Percentiles rank a stretch among this genome's conserved stretches.
These are phyloP conservation scores for Eimeria falciformis DNA, from an alignment of 169 alveolate species.

Conservation along the genomic window DNA sequence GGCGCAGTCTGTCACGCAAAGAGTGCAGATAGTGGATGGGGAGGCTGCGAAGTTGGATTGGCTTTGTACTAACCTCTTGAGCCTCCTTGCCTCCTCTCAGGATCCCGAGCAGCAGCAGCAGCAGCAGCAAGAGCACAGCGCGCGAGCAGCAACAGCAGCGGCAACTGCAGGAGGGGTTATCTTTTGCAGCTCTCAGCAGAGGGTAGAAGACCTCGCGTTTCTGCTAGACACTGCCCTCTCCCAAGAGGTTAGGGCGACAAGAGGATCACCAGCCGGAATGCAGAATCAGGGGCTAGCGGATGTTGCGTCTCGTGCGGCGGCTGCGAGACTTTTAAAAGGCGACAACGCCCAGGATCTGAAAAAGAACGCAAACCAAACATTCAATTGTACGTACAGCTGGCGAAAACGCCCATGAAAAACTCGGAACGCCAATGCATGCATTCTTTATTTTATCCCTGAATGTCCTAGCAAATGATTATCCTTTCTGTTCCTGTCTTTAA, in stretches of 20 bases:
- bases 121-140: constrained; percentile 27
- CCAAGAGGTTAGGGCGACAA: constrained; percentile 40
- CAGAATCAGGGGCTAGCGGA: constrained; percentile 19
- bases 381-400: constrained; percentile 52
- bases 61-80: constrained; percentile 56
- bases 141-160: constrained; percentile 43
- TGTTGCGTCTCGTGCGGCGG: constrained; percentile 70
- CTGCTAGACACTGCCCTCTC: constrained; percentile 61
- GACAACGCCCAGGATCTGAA: constrained; percentile 47
- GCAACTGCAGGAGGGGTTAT: constrained; percentile 54
- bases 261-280: neutral
- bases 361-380: constrained; percentile 65
- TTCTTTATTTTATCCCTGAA: too few species aligned
- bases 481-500: neutral
- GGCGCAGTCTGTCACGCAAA: constrained; percentile 69
- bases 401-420: neutral
- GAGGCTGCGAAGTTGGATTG: constrained; percentile 71
- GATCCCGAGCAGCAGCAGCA: constrained; percentile 34
- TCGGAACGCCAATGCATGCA: too few species aligned
- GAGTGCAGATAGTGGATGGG: constrained; percentile 52
- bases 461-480: neutral
- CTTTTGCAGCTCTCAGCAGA: constrained; percentile 76
- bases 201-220: constrained; percentile 68
- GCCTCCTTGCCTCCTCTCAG: constrained; percentile 58
- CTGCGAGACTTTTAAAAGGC: constrained; percentile 67